These are phyloP conservation scores for Talaromyces borbonicus DNA, from an alignment of 495 filamentous ascomycete species.

Conservation along the genomic window DNA sequence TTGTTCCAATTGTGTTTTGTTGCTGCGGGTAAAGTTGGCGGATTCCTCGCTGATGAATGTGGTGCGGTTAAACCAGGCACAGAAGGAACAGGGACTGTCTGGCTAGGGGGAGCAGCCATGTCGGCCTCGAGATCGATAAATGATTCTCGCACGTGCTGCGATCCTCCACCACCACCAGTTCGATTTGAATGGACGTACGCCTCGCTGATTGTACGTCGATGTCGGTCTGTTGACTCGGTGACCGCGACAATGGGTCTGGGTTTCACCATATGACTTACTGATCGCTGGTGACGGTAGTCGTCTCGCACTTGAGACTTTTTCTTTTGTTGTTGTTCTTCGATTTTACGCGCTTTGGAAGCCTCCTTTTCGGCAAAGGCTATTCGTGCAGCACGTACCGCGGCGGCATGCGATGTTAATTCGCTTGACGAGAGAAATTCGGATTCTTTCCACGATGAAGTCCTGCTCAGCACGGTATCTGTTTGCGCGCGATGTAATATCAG, in stretches of 20 bases:
- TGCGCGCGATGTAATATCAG: slow-evolving; percentile 3
- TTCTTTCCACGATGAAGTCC: background rate
- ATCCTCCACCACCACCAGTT: too few relatives aligned
- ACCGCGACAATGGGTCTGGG: background rate
- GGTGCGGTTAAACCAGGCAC: background rate
- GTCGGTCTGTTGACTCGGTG: slow-evolving; percentile 9
- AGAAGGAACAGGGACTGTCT: background rate
- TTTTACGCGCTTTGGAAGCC: slow-evolving; percentile 45
- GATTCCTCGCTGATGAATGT: slow-evolving; percentile 17
- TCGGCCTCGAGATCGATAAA: slow-evolving; percentile 13
- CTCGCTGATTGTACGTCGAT: slow-evolving; percentile 2
- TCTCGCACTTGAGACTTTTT: slow-evolving; percentile 17
- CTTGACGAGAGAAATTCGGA: slow-evolving; percentile 17
- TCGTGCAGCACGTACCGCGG: slow-evolving; percentile 41
- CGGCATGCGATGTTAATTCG: slow-evolving; percentile 26
- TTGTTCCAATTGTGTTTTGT: slow-evolving; percentile 34
- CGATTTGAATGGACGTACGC: slow-evolving; percentile 14
- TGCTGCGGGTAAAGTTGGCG: slow-evolving; percentile 19
- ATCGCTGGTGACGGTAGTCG: slow-evolving; percentile 2
- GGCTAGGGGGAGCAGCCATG: background rate
- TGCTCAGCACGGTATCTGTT: slow-evolving; percentile 1
- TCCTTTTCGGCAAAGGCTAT: slow-evolving; percentile 50
- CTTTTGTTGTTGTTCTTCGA: slow-evolving; percentile 44
- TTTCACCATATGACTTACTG: slow-evolving; percentile 4
- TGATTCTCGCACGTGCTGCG: slow-evolving; percentile 17